phyloP scores from a whole-genome alignment of 1,139 yeast species.

The Pichia sp. region DNA sequence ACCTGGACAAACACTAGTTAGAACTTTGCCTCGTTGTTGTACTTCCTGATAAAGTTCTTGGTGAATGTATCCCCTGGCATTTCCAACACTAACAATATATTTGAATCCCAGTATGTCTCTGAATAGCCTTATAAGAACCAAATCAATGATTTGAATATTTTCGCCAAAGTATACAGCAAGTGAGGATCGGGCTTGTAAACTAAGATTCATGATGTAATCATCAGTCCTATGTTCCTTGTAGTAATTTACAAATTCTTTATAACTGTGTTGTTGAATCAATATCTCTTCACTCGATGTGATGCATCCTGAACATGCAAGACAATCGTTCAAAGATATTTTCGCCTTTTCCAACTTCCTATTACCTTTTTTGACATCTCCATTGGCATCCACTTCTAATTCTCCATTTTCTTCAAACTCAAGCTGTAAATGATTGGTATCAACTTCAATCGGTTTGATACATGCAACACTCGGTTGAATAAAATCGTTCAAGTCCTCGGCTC shows the following conservation, averaged over 20 bases:
- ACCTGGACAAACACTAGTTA: constrained; percentile 84
- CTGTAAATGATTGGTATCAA: constrained; percentile 19
- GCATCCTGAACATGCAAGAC: constrained; percentile 96
- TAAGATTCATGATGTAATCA: constrained; percentile 66
- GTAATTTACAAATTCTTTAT: constrained; percentile 63
- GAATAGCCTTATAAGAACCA: constrained; percentile 49
- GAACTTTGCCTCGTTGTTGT: constrained; percentile 18
- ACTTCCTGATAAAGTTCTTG: constrained; percentile 51
- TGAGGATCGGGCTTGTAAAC: constrained; percentile 83
- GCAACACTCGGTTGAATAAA: constrained; percentile 93
- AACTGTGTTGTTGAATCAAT: constrained; percentile 83
- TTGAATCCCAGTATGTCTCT: constrained; percentile 55
- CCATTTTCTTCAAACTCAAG: constrained; percentile 64
- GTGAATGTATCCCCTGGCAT: constrained; percentile 69
- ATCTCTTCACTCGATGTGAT: constrained; percentile 96
- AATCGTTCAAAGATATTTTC: constrained; percentile 82
- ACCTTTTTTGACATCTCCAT: background rate
- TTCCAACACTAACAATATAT: constrained; percentile 75
- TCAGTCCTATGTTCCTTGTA: constrained; percentile 31
- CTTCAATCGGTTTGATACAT: constrained; percentile 79
- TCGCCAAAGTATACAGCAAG: constrained; percentile 61
- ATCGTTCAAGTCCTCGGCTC: constrained; percentile 88
- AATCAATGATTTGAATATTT: constrained; percentile 50
- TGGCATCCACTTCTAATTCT: constrained; percentile 40
- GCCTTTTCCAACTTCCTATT: constrained; percentile 57